Conservation (phyloP, 306 rosid species). For the Vigna mungo region DNA sequence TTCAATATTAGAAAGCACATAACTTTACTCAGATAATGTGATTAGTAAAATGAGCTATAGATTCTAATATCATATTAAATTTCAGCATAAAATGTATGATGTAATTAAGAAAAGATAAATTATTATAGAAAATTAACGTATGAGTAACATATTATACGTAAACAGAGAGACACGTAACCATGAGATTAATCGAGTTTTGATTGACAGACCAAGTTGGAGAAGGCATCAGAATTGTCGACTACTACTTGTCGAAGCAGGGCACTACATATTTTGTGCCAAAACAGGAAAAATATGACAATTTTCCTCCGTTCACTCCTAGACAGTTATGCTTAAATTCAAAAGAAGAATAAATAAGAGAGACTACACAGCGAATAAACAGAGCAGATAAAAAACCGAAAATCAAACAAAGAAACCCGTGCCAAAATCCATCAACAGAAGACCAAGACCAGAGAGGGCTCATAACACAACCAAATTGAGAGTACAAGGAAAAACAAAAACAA, state of each 20-base stretch:
- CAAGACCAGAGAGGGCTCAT: constrained; percentile 7
- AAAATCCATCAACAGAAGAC: constrained; percentile 49
- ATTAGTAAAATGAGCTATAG: too few relatives aligned
- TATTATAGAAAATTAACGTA: too few relatives aligned
- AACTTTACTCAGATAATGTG: too few relatives aligned
- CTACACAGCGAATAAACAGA: background rate
- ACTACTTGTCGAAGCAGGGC: background rate
- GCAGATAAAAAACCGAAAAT: background rate
- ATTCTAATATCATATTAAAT: too few relatives aligned
- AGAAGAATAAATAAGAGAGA: background rate
- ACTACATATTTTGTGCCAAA: constrained; percentile 29
- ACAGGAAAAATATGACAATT: constrained; percentile 36
- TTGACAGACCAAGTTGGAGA: background rate
- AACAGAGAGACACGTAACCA: constrained; percentile 1
- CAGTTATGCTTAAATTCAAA: constrained; percentile 39
- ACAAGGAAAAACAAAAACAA: background rate
- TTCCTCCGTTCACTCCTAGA: constrained; percentile 20
- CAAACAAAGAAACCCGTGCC: constrained; percentile 1
- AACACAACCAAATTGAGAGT: constrained; percentile 29
- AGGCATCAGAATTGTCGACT: background rate
- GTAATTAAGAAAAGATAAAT: too few relatives aligned
- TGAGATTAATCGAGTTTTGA: background rate
- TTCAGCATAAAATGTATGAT: too few relatives aligned
- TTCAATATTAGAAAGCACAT: too few relatives aligned
- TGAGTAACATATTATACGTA: background rate